phyloP scores from a whole-genome alignment of 441 rosid species.

The Pelargonium cotyledonis region DNA sequence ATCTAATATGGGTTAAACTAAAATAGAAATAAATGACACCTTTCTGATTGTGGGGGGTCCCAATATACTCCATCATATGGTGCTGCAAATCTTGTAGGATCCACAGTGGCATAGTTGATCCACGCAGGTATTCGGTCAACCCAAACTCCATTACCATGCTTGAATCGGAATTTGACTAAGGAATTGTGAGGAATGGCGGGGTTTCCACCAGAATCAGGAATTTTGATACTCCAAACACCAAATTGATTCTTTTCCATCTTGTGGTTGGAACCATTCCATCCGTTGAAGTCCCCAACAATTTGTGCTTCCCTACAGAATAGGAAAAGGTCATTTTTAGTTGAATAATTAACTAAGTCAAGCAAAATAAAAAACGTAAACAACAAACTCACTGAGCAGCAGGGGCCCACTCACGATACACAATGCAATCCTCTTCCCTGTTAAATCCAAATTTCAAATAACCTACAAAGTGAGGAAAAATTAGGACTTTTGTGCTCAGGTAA shows the following conservation, averaged over 20 bases:
- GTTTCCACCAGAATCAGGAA: conserved; percentile 51
- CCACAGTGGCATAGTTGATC: conserved; percentile 64
- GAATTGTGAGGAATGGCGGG: conserved; percentile 73
- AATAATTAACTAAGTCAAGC: conserved; percentile 14
- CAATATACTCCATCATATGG: conserved; percentile 81
- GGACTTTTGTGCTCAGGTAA: not conserved
- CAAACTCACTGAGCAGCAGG: conserved; percentile 74
- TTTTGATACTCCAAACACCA: conserved; percentile 71
- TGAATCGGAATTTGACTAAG: conserved; percentile 67
- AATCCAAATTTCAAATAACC: conserved; percentile 74
- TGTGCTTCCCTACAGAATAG: conserved; percentile 61
- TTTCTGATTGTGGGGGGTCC: conserved; percentile 69
- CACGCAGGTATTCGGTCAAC: conserved; percentile 77
- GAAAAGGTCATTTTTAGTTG: conserved; percentile 15
- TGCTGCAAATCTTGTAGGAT: conserved; percentile 57
- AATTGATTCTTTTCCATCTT: conserved; percentile 64
- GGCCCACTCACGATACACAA: conserved; percentile 81
- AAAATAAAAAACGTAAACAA: not conserved
- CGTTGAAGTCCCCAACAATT: conserved; percentile 73
- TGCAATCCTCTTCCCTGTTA: conserved; percentile 52
- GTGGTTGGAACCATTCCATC: conserved; percentile 76
- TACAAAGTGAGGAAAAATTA: conserved; percentile 24
- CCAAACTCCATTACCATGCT: conserved; percentile 56
- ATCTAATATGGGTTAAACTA: conserved; percentile 8
- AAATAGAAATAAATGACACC: conserved; percentile 30